Evolutionary conservation across 148 eudicot species (phyloP).

Genomic region (Camellia sinensis): DNA sequence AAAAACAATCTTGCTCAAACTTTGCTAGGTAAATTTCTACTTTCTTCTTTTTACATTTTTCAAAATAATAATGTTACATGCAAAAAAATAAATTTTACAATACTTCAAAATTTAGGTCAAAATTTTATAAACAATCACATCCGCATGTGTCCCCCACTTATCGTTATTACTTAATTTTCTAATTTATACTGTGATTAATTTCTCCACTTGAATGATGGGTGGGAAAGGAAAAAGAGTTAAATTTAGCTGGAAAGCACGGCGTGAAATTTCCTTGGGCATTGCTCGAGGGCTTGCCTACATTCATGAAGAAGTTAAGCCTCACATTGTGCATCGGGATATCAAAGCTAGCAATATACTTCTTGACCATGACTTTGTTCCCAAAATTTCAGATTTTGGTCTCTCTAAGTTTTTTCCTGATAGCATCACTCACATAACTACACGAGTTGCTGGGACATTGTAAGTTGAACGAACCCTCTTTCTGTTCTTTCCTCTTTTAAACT

Average conservation of each 20-base stretch:
- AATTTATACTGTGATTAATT: too few species aligned
- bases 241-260: conserved; percentile 4
- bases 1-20: conserved; percentile 9
- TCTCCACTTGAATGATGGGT: not conserved
- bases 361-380: conserved; percentile 14
- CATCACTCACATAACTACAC: conserved; percentile 19
- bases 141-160: too few species aligned
- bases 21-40: not conserved
- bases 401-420: conserved; percentile 15
- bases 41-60: not conserved
- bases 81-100: too few species aligned
- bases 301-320: conserved; percentile 12
- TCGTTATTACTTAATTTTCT: too few species aligned
- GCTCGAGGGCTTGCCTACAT: conserved; percentile 16
- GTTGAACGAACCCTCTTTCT: not conserved
- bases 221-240: not conserved
- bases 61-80: too few species aligned
- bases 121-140: too few species aligned
- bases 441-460: conserved; percentile 24
- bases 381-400: conserved; percentile 21
- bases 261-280: conserved; percentile 9
- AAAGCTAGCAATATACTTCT: conserved; percentile 24
- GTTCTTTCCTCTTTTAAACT: too few species aligned
- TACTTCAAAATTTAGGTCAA: too few species aligned
- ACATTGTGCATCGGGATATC: conserved; percentile 17